Base-by-base conservation (phyloP, 257 asterid species). In the Solanum pinnatisectum region DNA sequence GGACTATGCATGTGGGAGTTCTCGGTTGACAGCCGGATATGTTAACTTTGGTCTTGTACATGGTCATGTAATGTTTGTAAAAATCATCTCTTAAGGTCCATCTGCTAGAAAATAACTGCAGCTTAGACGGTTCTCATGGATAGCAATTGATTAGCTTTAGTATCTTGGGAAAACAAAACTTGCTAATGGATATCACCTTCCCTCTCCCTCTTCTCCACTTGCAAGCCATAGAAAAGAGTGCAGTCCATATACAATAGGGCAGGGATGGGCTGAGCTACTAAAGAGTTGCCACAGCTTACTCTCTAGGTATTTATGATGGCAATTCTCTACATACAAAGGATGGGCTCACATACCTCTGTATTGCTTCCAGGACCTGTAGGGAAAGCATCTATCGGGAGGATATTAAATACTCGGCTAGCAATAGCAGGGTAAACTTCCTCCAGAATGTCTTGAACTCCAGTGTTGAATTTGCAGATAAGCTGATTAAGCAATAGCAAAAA, bases 391-490 rank as follows among this genome's bases (percentile, higher is more conserved):
- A 93, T 93, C 30, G 96, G 99, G 86, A 97, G 96, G 90, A 96
- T 91, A 91, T 85, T 91, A 89, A 94, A 94, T 65, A 91, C 89
- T 92, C 96, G 94, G 87, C 93, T 59, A 49, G 97, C 97, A 88
- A 96, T 94, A 88, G 92, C 92, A 81, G 99, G 99, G 91, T 94
- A 97, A 30, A 95, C 96, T 88, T 91, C 95, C 90, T 95, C 98
- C 95, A 97, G 77, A 83, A 97, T 95, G 90, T 91, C 96, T 30
- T 87, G 90, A 77, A 95, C 94, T 39, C 91, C 94, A 85, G 94
- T 88, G 86, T 88, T 93, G 92, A 97, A 97, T 93, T 97, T 97
- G 91, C 98, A 93, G 90, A 97, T 96, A 65, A 97, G 98, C 94
- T 97, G 98, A 88, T 97, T 96, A 87, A 97, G 93, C 89, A 97